phyloP scores from a whole-genome alignment of 495 filamentous ascomycete genomes.

The Massariosphaeria phaeospora region DNA sequence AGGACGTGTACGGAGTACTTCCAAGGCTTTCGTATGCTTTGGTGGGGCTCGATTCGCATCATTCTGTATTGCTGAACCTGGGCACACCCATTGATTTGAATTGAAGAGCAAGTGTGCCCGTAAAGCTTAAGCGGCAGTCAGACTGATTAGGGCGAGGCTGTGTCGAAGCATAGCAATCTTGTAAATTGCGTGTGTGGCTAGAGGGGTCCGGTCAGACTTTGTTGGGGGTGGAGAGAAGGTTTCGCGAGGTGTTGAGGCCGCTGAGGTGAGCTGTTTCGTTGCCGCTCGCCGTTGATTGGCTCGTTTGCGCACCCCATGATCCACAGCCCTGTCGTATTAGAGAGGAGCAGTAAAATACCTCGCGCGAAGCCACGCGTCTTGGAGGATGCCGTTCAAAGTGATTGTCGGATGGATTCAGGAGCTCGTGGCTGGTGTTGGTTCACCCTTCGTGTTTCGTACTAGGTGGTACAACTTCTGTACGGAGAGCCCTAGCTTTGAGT shows the following conservation, averaged over 20 bases:
- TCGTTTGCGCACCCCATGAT: background rate
- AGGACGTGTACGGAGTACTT: background rate
- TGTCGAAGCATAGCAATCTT: background rate
- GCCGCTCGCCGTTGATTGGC: background rate
- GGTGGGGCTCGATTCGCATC: background rate
- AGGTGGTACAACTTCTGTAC: no score
- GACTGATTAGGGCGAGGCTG: constrained; percentile 6
- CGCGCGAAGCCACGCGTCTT: background rate
- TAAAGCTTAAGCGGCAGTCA: background rate
- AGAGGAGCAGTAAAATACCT: background rate
- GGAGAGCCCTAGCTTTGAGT: no score
- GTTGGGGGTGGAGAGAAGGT: background rate
- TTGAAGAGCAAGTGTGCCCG: background rate
- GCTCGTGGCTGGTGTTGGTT: no score
- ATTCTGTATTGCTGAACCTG: background rate
- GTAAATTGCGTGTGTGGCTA: constrained; percentile 3
- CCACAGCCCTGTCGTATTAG: background rate
- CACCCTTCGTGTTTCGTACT: no score
- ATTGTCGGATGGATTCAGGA: background rate
- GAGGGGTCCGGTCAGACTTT: background rate
- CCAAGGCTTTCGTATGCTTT: background rate
- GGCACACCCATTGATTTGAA: background rate
- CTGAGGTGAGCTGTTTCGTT: background rate
- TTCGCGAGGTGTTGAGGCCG: background rate
- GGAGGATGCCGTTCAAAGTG: background rate